A percentile compares a stretch with the other conserved stretches of the same genome.
Conservation (phyloP, 2,329 filamentous ascomycete species). For the Dactylellina cionopaga region DNA sequence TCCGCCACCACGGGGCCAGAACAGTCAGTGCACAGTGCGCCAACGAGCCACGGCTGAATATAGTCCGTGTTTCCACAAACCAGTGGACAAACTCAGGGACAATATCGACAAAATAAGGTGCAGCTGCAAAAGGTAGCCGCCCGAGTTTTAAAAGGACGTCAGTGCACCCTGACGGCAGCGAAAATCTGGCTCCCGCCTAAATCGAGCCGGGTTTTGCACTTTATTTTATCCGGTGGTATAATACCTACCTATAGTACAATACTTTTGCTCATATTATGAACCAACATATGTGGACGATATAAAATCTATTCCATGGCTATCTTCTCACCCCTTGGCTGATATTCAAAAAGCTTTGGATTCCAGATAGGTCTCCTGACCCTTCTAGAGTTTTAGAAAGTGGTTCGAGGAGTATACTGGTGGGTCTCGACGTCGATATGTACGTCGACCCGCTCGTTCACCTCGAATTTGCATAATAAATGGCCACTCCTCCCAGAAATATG, state of each 20-base stretch:
- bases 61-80: conserved; percentile 1
- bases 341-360: background rate
- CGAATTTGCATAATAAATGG: conserved; percentile 18
- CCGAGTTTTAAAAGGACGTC: conserved; percentile 39
- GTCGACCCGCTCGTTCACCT: background rate
- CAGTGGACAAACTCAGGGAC: background rate
- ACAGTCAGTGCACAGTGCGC: conserved; percentile 20
- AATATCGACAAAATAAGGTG: no score
- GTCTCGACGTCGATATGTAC: conserved; percentile 19
- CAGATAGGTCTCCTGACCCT: conserved; percentile 17
- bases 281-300: background rate
- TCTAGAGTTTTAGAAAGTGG: conserved; percentile 19
- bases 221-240: conserved; percentile 11
- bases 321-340: background rate
- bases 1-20: conserved; percentile 24
- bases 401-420: conserved; percentile 4
- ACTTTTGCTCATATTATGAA: no score
- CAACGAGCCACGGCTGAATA: conserved; percentile 12
- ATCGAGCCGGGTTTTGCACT: background rate
- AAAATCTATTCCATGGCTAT: background rate
- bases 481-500: conserved; percentile 14
- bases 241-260: no score
- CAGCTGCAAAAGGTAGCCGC: conserved; percentile 17
- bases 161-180: conserved; percentile 25
- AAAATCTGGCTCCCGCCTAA: background rate